Evolutionary conservation across 352 stramenopile genomes (phyloP), one percentile per base, ranked within the genome.

Genomic region (Globisporangium uncinulatum): DNA sequence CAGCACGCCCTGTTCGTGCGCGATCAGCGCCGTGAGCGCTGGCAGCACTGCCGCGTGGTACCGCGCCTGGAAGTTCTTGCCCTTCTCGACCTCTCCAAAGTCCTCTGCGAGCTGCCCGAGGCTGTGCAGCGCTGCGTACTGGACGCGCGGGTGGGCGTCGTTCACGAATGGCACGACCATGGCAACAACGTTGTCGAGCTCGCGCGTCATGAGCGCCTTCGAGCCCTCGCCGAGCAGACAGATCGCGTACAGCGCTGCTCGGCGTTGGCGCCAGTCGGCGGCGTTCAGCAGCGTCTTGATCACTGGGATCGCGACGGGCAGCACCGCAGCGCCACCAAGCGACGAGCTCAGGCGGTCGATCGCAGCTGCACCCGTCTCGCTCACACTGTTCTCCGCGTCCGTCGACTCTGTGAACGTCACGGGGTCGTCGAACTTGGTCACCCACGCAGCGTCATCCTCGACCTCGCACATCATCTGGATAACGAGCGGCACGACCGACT

Each of bases 51-150:
- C 57, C 5, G 58, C 44, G 69, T 92, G 79, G 73, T 84, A 93
- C 54, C 83, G 86, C 31, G 81, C 79, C 63, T 93, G 83, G 57
- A 95, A 95, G 71, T 95, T 95, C 76, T 90, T 92, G 58, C 78
- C 76, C 63, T 87, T 85, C n/a, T 83, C 79, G 2, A 93, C 80
- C 50, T 92, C 74, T 36, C 81, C 80, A 51, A 93, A 93, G 67
- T 93, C 85, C 51, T 93, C 75, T 11, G 83, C 81, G 31, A 92
- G 67, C 61, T 95, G 85, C 15, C 85, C 85, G 57, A 95, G 68
- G 54, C 85, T 92, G 70, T 92, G 83, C 7, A 95, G 67, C 31
- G 83, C 78, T 15, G 85, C 74, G 76, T 91, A 94, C 68, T 90
- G 85, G 42, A 91, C 80, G 39, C 85, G 85, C 52, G 81, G 68